Conservation (phyloP, 306 rosid genomes). For the Inga leiocalycina region DNA sequence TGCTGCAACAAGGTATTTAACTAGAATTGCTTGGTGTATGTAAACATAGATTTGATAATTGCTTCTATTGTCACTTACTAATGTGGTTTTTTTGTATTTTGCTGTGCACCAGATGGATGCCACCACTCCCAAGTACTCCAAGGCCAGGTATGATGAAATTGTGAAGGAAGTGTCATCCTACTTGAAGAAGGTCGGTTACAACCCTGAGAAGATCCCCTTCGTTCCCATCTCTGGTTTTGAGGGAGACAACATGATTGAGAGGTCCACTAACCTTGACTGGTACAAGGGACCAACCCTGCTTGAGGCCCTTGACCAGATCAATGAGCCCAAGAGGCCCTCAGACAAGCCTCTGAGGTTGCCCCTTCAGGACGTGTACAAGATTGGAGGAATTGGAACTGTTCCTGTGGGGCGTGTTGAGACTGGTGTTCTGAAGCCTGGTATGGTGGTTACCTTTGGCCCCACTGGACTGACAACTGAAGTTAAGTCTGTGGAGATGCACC, state of each 20-base stretch:
- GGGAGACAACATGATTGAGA: conserved; percentile 92
- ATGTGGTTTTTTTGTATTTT: background rate
- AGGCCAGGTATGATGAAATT: conserved; percentile 86
- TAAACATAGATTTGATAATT: background rate
- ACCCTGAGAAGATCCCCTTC: conserved; percentile 83
- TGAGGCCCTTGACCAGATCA: conserved; percentile 77
- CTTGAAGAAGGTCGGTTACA: conserved; percentile 90
- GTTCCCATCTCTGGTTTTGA: conserved; percentile 95
- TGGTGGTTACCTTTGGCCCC: conserved; percentile 46
- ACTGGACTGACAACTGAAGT: conserved; percentile 50
- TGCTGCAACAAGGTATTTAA: conserved; percentile 83
- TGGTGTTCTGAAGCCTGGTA: conserved; percentile 38
- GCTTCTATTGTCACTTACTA: background rate
- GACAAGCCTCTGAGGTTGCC: conserved; percentile 93
- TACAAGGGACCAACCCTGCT: conserved; percentile 97
- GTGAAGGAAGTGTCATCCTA: conserved; percentile 94
- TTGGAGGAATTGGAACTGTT: conserved; percentile 94
- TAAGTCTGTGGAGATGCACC: conserved; percentile 55
- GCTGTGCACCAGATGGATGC: conserved; percentile 74
- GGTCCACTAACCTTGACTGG: conserved; percentile 93
- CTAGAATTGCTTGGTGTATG: background rate
- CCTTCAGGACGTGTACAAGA: conserved; percentile 97
- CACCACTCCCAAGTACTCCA: conserved; percentile 85
- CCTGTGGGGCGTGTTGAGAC: conserved; percentile 94
- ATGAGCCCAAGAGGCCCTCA: conserved; percentile 83